These are phyloP conservation scores for Hemerocallis citrina DNA, from an alignment of 106 monocot species.

Conservation along the genomic window DNA sequence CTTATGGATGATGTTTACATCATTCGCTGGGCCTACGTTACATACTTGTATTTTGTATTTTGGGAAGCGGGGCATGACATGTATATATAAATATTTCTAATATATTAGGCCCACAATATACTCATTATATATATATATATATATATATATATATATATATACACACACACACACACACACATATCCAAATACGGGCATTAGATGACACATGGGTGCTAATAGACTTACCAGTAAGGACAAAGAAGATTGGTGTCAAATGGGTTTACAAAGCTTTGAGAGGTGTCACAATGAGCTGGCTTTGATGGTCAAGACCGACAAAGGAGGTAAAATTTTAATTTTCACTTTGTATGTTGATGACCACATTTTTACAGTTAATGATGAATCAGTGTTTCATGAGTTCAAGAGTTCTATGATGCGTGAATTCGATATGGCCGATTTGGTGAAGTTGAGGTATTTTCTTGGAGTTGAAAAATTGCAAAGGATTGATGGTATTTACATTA, in stretches of 20 bases:
- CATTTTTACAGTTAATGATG: neutral
- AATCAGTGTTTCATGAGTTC: neutral
- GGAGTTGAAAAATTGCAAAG: neutral
- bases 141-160: too few relatives aligned
- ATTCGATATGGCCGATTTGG: neutral
- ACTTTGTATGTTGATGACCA: neutral
- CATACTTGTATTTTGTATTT: too few relatives aligned
- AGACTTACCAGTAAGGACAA: neutral
- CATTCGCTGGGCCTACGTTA: too few relatives aligned
- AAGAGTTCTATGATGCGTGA: neutral
- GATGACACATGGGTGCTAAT: neutral
- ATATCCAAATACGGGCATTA: too few relatives aligned
- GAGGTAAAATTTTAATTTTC: conserved; percentile 2
- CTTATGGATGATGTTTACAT: too few relatives aligned
- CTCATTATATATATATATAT: too few relatives aligned
- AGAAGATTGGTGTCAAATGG: conserved; percentile 3
- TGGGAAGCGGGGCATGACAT: too few relatives aligned
- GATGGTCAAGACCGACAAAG: neutral
- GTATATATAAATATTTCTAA: too few relatives aligned
- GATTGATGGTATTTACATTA: neutral
- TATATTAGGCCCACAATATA: too few relatives aligned
- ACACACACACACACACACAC: too few relatives aligned
- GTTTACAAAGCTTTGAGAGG: neutral
- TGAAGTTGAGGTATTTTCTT: neutral
- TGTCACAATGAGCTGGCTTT: neutral